Conservation (phyloP, 176 grass and related monocot species). For the Avena eriantha region DNA sequence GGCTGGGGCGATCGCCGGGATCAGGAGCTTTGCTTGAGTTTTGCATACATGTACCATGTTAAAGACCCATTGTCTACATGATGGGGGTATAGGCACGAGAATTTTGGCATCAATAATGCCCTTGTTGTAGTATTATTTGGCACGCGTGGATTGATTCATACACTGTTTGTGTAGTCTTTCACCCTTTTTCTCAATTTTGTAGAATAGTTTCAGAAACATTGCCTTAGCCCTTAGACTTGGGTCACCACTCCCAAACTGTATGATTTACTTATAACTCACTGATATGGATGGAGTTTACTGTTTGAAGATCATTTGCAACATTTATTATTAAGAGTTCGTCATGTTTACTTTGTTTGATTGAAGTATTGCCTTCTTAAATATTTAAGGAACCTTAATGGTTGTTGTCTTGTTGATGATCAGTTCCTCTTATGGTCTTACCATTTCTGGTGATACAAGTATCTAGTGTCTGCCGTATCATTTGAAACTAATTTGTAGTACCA, state of each 20-base stretch:
- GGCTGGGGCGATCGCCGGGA: slow-evolving; percentile 96
- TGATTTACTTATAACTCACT: slow-evolving; percentile 38
- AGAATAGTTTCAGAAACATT: slow-evolving; percentile 38
- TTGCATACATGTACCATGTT: slow-evolving; percentile 89
- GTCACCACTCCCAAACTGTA: slow-evolving; percentile 44
- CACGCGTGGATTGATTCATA: slow-evolving; percentile 31
- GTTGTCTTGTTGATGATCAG: slow-evolving; percentile 26
- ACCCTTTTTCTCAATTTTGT: slow-evolving; percentile 46
- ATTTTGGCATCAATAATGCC: slow-evolving; percentile 43
- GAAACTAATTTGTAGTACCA: neutral
- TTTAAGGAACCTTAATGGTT: slow-evolving; percentile 15
- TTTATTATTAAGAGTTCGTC: slow-evolving; percentile 16
- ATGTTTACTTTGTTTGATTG: slow-evolving; percentile 25
- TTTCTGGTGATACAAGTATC: neutral
- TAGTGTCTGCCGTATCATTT: neutral
- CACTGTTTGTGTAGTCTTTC: slow-evolving; percentile 39
- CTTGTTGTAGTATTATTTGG: slow-evolving; percentile 52
- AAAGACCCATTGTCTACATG: slow-evolving; percentile 42
- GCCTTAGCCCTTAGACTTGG: slow-evolving; percentile 36
- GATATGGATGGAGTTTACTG: slow-evolving; percentile 31
- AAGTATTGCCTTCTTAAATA: slow-evolving; percentile 12
- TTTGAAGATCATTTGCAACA: slow-evolving; percentile 17
- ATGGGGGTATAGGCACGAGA: slow-evolving; percentile 22
- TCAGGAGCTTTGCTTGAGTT: slow-evolving; percentile 85
- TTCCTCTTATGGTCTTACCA: neutral